Evolutionary conservation across 2,329 filamentous ascomycete species (phyloP).

Genomic region (Cladosporium halotolerans): DNA sequence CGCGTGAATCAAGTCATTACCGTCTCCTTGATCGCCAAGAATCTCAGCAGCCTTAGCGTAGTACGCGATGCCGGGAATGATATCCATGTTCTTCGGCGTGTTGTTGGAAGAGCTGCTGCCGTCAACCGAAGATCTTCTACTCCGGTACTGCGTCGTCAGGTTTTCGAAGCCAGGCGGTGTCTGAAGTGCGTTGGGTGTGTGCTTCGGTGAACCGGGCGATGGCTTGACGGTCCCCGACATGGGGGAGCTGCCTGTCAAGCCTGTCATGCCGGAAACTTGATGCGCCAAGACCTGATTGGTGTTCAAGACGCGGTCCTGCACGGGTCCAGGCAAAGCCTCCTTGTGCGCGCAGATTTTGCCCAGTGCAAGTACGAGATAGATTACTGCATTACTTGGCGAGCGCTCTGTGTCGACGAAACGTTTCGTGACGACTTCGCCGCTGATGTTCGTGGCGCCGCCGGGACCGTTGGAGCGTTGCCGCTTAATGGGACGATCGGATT

Average conservation of each 20-base stretch:
- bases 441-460: constrained; percentile 4
- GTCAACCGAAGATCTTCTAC: constrained; percentile 28
- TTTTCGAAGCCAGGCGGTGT: constrained; percentile 21
- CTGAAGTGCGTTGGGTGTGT: constrained; percentile 27
- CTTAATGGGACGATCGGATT: constrained; percentile 25
- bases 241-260: constrained; percentile 23
- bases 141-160: constrained; percentile 21
- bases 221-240: constrained; percentile 27
- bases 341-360: constrained; percentile 68
- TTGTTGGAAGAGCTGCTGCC: constrained; percentile 15
- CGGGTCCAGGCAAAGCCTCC: constrained; percentile 48
- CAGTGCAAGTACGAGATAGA: constrained; percentile 76
- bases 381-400: constrained; percentile 72
- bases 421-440: constrained; percentile 8
- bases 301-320: constrained; percentile 43
- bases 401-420: constrained; percentile 40
- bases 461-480: constrained; percentile 28
- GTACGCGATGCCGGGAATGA: constrained; percentile 83
- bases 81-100: constrained; percentile 51
- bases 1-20: constrained; percentile 73
- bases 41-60: constrained; percentile 84
- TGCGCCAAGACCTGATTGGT: constrained; percentile 32
- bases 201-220: constrained; percentile 36
- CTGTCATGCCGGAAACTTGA: constrained; percentile 19
- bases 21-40: constrained; percentile 71